These are phyloP conservation scores for Leccinum laetum DNA, from an alignment of 1,284 basidiomycete genomes.

Conservation along the genomic window DNA sequence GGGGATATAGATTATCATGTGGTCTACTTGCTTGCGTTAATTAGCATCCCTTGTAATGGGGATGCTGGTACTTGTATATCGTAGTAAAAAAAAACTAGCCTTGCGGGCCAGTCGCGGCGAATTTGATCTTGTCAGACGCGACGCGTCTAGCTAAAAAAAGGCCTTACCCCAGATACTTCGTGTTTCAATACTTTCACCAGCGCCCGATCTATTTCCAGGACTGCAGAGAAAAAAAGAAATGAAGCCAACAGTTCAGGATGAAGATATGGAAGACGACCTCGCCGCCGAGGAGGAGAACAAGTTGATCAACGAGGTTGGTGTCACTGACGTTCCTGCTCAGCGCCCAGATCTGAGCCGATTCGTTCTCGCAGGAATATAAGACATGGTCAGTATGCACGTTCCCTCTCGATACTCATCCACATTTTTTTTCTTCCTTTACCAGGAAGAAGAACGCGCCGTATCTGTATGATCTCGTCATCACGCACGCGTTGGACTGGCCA, in stretches of 20 bases:
- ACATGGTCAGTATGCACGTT: slow-evolving; percentile 55
- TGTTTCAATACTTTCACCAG: neutral
- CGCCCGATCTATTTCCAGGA: neutral
- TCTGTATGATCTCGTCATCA: slow-evolving; percentile 97
- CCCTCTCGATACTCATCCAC: slow-evolving; percentile 9
- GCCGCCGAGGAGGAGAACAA: slow-evolving; percentile 88
- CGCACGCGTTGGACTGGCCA: too few relatives aligned
- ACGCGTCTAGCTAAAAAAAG: slow-evolving; percentile 9
- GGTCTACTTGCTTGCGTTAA: neutral
- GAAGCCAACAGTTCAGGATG: slow-evolving; percentile 60
- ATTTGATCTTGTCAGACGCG: neutral
- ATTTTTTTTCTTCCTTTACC: slow-evolving; percentile 6
- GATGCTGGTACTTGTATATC: neutral
- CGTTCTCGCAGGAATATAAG: slow-evolving; percentile 69
- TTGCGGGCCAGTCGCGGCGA: neutral
- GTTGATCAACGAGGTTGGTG: slow-evolving; percentile 85
- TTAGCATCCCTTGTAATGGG: neutral
- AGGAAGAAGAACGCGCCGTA: slow-evolving; percentile 99
- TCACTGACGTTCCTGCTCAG: neutral
- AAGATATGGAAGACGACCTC: slow-evolving; percentile 80
- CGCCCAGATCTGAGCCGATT: slow-evolving; percentile 14
- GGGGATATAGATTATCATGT: neutral
- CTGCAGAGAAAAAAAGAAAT: slow-evolving; percentile 32
- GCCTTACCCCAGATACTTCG: neutral
- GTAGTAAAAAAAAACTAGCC: neutral